Base-by-base conservation (phyloP, 495 filamentous ascomycete genomes). In the Neurospora tetrasperma region DNA sequence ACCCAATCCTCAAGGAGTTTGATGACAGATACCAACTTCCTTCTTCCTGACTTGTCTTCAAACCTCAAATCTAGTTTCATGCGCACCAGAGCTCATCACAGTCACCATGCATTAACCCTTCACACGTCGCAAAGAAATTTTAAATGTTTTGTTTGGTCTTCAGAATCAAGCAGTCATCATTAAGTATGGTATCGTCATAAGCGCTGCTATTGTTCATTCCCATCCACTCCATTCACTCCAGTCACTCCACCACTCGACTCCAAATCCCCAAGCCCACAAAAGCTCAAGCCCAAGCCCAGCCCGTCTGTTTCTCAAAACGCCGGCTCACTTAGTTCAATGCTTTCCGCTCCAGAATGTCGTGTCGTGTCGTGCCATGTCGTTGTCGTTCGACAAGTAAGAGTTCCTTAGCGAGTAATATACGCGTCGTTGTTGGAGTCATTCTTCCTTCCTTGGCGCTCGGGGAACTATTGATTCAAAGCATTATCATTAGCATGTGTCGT, bases 391-490 rank as follows among this genome's bases (percentile, higher is more conserved):
- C 23, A 27, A 66, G 54, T 31, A 27, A 2, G 27, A n/a, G 9
- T 7, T 43, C 11, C 23, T 66, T 31, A 72, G 39, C 71, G 72
- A 12, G 16, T 35, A 1, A 38, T 31, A 39, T 79, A 78, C 42
- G 70, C 77, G 71, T 76, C 78, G 4, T 0, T 18, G 69, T 82
- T 79, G 39, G 81, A 72, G 42, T 85, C 82, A 74, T 86, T 86
- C 75, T 77, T 84, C 42, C 69, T 71, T 70, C 82, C 83, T 74
- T 82, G 78, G 12, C 84, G 84, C 23, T 80, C 82, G n/a, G 77
- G 35, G 77, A 85, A 82, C 84, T 86, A 73, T 23, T 1, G 23
- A 0, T 23, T 0, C 23, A 23, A 23, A 23, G 23, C 23, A 23
- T 23, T 1, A 23, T 23, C n/a, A 23, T 38, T 6, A 38, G 35